phyloP scores from a whole-genome alignment of 1,139 yeast species.

The Kodamaea ohmeri region DNA sequence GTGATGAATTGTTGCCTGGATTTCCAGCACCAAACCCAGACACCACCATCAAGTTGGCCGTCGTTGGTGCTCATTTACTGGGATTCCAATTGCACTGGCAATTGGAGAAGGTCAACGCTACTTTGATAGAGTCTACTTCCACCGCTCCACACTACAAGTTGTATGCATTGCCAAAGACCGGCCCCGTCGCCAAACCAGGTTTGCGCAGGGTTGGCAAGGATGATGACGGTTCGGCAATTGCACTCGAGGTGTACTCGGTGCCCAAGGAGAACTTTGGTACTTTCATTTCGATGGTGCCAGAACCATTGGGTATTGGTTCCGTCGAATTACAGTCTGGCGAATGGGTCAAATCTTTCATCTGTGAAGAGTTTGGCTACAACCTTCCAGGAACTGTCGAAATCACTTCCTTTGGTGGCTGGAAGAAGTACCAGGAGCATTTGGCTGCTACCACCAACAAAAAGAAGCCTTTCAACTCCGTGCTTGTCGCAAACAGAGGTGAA shows the following conservation, averaged over 20 bases:
- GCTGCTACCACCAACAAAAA: conserved; percentile 25
- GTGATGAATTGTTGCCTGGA: conserved; percentile 34
- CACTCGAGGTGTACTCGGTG: conserved; percentile 77
- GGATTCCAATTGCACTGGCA: conserved; percentile 96
- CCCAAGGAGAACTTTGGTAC: conserved; percentile 76
- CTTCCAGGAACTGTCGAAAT: conserved; percentile 73
- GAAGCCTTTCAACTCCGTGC: conserved; percentile 76
- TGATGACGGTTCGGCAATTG: conserved; percentile 57
- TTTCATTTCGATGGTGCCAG: conserved; percentile 84
- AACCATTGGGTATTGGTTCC: conserved; percentile 92
- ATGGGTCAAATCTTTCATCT: conserved; percentile 88
- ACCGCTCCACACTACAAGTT: conserved; percentile 74
- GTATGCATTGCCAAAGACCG: conserved; percentile 79
- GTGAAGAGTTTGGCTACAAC: conserved; percentile 84
- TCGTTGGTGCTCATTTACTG: conserved; percentile 90
- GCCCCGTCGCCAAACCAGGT: conserved; percentile 87
- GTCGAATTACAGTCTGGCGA: conserved; percentile 77
- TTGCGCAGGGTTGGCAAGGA: conserved; percentile 58
- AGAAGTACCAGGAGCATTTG: conserved; percentile 54
- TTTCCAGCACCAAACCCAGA: conserved; percentile 34
- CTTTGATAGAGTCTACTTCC: conserved; percentile 58
- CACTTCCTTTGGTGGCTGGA: conserved; percentile 86
- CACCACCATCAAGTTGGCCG: conserved; percentile 61
- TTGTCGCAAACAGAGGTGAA: conserved; percentile 97
- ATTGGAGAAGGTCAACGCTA: conserved; percentile 80